Evolutionary conservation across 768 basidiomycete species (phyloP).

Genomic region (Xanthoconium purpureum): DNA sequence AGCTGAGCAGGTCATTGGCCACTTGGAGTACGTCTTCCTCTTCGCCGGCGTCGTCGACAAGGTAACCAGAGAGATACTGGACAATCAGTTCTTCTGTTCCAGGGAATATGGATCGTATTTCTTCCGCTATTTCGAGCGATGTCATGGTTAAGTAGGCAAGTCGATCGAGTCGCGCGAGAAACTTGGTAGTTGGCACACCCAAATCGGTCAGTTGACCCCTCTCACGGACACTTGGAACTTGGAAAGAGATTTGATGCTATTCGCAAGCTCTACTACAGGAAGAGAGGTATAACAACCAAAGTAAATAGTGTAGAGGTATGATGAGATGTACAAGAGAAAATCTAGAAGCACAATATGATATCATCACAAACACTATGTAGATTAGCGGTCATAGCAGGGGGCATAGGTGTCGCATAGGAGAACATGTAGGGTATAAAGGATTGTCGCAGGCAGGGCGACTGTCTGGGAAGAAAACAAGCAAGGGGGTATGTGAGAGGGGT

Average conservation of each 20-base stretch:
- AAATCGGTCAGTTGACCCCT: not conserved
- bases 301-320: slow-evolving; percentile 21
- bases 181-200: not conserved
- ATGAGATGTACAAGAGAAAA: slow-evolving; percentile 8
- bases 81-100: slow-evolving; percentile 84
- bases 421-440: slow-evolving; percentile 21
- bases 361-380: slow-evolving; percentile 6
- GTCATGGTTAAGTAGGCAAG: slow-evolving; percentile 44
- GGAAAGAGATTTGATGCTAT: not conserved
- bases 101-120: slow-evolving; percentile 66
- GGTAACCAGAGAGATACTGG: slow-evolving; percentile 83
- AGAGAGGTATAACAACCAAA: slow-evolving; percentile 9
- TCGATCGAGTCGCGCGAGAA: not conserved
- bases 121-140: slow-evolving; percentile 73
- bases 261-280: not conserved
- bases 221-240: no score
- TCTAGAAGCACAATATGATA: slow-evolving; percentile 29
- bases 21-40: slow-evolving; percentile 85
- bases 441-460: not conserved
- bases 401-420: slow-evolving; percentile 21
- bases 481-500: slow-evolving; percentile 13
- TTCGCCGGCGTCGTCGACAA: slow-evolving; percentile 85
- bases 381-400: slow-evolving; percentile 6
- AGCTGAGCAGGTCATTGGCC: slow-evolving; percentile 69
- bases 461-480: not conserved